Percentiles rank a stretch among this genome's conserved stretches.
phyloP scores from a whole-genome alignment of 2,329 filamentous ascomycete genomes.

The Dothiorella sarmentorum region DNA sequence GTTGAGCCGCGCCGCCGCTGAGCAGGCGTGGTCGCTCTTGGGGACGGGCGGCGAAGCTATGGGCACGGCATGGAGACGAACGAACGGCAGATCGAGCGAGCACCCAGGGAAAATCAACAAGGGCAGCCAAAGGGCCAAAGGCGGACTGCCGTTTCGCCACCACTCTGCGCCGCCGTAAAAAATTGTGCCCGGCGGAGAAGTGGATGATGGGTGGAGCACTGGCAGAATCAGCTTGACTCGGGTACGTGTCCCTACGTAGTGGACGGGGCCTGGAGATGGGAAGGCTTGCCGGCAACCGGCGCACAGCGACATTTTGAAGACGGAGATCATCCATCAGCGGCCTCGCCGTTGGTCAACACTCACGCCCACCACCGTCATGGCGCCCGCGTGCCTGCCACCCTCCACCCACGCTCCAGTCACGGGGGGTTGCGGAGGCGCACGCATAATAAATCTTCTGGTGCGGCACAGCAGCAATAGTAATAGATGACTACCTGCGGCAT shows the following conservation, averaged over 20 bases:
- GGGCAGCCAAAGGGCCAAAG: too few relatives aligned
- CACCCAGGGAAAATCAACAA: constrained; percentile 13
- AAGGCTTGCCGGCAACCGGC: constrained; percentile 12
- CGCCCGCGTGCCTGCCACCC: constrained; percentile 8
- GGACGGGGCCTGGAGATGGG: constrained; percentile 3
- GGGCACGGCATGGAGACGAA: constrained; percentile 15
- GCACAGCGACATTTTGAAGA: constrained; percentile 5
- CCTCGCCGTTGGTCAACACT: background rate
- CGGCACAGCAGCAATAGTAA: constrained; percentile 15
- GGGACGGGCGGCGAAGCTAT: background rate
- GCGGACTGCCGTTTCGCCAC: too few relatives aligned
- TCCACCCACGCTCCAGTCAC: background rate
- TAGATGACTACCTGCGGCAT: constrained; percentile 12
- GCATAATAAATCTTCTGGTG: constrained; percentile 8
- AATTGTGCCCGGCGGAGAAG: background rate
- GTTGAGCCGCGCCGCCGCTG: constrained; percentile 2
- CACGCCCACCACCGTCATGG: constrained; percentile 1
- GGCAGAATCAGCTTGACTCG: too few relatives aligned
- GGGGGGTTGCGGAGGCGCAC: too few relatives aligned
- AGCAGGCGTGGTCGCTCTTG: constrained; percentile 1
- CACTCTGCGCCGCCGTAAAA: background rate
- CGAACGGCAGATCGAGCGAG: constrained; percentile 18
- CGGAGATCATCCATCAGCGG: constrained; percentile 2
- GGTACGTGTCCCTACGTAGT: too few relatives aligned
- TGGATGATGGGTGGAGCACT: background rate